These are phyloP conservation scores for Tulasnella calospora DNA, from an alignment of 768 basidiomycete species.

Conservation along the genomic window DNA sequence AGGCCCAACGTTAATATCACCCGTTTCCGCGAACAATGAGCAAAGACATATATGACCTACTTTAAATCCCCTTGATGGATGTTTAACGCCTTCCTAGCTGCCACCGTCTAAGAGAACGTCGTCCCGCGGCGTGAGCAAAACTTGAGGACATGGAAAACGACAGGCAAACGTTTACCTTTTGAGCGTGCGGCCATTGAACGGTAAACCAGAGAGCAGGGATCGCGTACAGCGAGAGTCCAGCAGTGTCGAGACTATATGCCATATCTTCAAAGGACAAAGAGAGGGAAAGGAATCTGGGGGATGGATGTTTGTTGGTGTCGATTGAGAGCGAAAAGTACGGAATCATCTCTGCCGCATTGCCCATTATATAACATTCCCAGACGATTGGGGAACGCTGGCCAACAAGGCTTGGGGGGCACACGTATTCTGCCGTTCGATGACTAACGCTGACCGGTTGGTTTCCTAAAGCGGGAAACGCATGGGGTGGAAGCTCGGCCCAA, in stretches of 20 bases:
- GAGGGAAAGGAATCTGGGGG: neutral
- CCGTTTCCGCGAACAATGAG: neutral
- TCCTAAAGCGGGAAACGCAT: neutral
- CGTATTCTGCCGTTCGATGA: neutral
- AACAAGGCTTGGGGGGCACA: neutral
- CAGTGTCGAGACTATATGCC: neutral
- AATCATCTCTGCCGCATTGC: neutral
- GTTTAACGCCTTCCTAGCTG: neutral
- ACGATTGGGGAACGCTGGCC: neutral
- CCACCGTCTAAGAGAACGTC: neutral
- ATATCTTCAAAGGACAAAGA: neutral
- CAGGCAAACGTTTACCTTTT: neutral
- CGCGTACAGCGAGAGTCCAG: neutral
- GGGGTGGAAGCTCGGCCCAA: neutral
- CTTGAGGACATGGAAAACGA: neutral
- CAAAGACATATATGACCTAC: neutral
- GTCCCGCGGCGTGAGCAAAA: neutral
- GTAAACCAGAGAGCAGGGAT: neutral
- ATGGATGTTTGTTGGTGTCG: neutral
- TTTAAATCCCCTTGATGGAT: neutral
- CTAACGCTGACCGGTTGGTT: neutral
- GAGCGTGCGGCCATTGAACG: neutral
- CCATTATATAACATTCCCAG: neutral
- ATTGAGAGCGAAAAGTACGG: neutral
- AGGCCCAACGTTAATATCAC: no score